Evolutionary conservation across 345 rosid species (phyloP).

Genomic region (Hibiscus trionum): DNA sequence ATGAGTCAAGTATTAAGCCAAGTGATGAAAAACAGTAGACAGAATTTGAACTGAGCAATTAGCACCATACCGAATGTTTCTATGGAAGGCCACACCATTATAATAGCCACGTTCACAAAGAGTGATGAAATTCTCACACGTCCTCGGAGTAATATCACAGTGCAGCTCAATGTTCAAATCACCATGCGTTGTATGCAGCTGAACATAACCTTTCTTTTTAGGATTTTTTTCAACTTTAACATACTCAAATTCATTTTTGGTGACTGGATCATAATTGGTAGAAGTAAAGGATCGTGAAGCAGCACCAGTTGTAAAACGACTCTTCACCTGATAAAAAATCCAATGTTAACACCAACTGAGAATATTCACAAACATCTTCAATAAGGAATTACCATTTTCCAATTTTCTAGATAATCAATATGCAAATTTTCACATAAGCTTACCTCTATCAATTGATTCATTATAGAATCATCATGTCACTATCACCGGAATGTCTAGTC

Average conservation of each 20-base stretch:
- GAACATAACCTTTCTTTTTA: conserved; percentile 91
- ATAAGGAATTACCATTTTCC: background rate
- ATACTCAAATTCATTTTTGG: conserved; percentile 74
- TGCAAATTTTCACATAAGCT: background rate
- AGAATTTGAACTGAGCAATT: background rate
- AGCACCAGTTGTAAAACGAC: conserved; percentile 84
- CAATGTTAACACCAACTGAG: conserved; percentile 10
- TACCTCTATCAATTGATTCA: background rate
- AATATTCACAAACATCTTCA: background rate
- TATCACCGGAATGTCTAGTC: background rate
- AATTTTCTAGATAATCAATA: background rate
- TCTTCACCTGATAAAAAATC: conserved; percentile 55
- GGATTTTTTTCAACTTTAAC: conserved; percentile 89
- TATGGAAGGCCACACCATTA: conserved; percentile 75
- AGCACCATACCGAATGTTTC: conserved; percentile 61
- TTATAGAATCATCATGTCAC: background rate
- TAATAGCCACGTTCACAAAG: conserved; percentile 81
- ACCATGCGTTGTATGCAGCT: conserved; percentile 80
- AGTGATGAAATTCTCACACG: conserved; percentile 89
- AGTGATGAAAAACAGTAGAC: background rate
- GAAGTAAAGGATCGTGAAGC: conserved; percentile 97
- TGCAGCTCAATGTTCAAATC: conserved; percentile 92
- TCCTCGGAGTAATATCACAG: conserved; percentile 86
- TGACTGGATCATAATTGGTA: conserved; percentile 77
- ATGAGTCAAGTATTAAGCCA: background rate